Base-by-base conservation (phyloP, 225 moss, liverwort and hornwort genomes). In the Thuidium tamariscinum region DNA sequence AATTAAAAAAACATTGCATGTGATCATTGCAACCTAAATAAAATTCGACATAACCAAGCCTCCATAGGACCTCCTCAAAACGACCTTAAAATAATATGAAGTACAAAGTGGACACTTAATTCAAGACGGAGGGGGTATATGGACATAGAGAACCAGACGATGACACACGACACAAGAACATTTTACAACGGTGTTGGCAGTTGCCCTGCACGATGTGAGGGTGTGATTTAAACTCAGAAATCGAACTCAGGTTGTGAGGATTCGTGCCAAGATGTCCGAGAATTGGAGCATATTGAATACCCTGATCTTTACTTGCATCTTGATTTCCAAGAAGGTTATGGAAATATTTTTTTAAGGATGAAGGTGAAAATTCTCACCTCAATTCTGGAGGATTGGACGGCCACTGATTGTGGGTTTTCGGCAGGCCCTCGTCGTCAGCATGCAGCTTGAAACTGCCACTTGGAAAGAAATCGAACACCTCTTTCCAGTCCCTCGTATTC, bases 401-500 rank as follows among this genome's bases (percentile, higher is more conserved):
- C 97, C 97, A 97, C 85, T 94, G 94, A 69, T 94, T 97, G 49
- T 63, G 89, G 44, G 54, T 54, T 48, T 89, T 18, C 15, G 63
- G 26, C 27, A n/a, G 37, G 29, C 86, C 88, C 66, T 88, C 79
- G 34, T 82, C 72, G 55, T 72, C 88, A 41, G 86, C 57, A 73
- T 21, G 49, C 67, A 85, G 77, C 84, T 86, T 63, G 69, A 89
- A 89, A 79, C 71, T 25, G 76, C 77, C 74, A 39, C 91, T 79
- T 65, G 87, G 37, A 49, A 81, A 61, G 69, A 88, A 94, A 84
- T 97, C 97, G 57, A 96, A 94, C 61, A 97, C 95, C 90, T 96
- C 96, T 86, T 96, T 96, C 97, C 96, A 97, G 88, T 96, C 97
- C 85, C 95, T 88, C 71, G 81, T 90, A 80, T 97, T 97, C 89